Evolutionary conservation across 179 eudicot species (phyloP).

Genomic region (Actinidia polygama): DNA sequence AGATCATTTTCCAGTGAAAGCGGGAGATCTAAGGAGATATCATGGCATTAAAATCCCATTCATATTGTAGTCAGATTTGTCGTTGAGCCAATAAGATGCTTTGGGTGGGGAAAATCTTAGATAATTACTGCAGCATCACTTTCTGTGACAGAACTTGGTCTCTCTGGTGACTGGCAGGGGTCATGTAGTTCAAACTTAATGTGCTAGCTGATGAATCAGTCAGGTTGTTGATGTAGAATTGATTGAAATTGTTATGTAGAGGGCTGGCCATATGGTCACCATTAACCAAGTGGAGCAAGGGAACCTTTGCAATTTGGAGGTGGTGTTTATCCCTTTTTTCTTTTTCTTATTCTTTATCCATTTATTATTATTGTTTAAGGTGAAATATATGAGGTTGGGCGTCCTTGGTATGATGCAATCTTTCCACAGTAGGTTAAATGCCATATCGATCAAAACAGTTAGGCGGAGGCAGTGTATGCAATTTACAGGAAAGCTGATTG

Average conservation of each 20-base stretch:
- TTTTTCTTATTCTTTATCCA: neutral
- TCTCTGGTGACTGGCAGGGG: slow-evolving; percentile 6
- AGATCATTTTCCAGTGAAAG: neutral
- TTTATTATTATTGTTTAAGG: neutral
- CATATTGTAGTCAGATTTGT: neutral
- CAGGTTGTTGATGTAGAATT: slow-evolving; percentile 14
- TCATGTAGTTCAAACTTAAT: neutral
- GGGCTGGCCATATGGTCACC: slow-evolving; percentile 8
- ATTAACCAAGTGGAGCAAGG: slow-evolving; percentile 11
- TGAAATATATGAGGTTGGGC: slow-evolving; percentile 4
- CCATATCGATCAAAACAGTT: slow-evolving; percentile 2
- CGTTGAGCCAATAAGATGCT: neutral
- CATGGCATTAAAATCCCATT: neutral
- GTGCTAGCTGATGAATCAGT: slow-evolving; percentile 20
- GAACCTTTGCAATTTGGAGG: slow-evolving; percentile 10
- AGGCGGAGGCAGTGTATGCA: slow-evolving; percentile 1
- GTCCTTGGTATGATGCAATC: neutral
- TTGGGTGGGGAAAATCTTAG: neutral
- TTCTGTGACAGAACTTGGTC: neutral
- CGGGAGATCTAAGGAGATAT: slow-evolving; percentile 7
- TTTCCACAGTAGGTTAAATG: neutral
- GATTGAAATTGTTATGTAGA: slow-evolving; percentile 4
- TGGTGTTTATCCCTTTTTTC: neutral
- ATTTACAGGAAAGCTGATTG: neutral
- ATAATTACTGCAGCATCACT: slow-evolving; percentile 7